Conservation (phyloP, 192 early-diverging fungal species). For the Coemansia sp. region DNA sequence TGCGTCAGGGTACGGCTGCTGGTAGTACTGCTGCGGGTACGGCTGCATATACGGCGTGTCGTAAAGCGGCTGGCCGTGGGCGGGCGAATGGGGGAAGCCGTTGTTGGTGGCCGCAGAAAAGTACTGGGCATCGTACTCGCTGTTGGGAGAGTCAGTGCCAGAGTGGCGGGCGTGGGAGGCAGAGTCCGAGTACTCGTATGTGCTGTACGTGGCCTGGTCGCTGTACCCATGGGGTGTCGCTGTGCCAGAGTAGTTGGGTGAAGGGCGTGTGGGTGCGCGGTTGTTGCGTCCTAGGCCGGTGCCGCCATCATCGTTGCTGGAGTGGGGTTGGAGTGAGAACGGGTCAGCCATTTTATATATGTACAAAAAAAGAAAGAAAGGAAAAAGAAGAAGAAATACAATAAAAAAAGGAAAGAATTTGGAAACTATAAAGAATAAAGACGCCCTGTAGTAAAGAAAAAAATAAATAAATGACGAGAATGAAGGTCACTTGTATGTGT, state of each 20-base stretch:
- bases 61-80: background rate
- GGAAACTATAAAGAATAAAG: background rate
- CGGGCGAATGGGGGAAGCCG: background rate
- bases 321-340: background rate
- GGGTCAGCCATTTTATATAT: slow-evolving; percentile 2
- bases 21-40: background rate
- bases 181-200: slow-evolving; percentile 2
- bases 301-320: background rate
- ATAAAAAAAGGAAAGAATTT: background rate
- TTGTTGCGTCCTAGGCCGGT: background rate
- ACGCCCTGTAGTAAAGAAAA: background rate
- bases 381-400: background rate
- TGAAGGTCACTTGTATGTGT: too few species aligned
- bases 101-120: slow-evolving; percentile 1
- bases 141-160: background rate
- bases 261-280: background rate
- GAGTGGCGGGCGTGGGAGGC: background rate
- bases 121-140: background rate
- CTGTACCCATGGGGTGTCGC: background rate
- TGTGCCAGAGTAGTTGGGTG: background rate
- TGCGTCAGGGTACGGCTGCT: background rate
- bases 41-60: background rate
- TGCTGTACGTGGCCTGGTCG: background rate
- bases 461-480: background rate
- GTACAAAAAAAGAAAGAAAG: background rate